A percentile compares a stretch with the other conserved stretches of the same genome.
Evolutionary conservation across 2,329 filamentous ascomycete genomes (phyloP).

Genomic region (Didymella pinodella): DNA sequence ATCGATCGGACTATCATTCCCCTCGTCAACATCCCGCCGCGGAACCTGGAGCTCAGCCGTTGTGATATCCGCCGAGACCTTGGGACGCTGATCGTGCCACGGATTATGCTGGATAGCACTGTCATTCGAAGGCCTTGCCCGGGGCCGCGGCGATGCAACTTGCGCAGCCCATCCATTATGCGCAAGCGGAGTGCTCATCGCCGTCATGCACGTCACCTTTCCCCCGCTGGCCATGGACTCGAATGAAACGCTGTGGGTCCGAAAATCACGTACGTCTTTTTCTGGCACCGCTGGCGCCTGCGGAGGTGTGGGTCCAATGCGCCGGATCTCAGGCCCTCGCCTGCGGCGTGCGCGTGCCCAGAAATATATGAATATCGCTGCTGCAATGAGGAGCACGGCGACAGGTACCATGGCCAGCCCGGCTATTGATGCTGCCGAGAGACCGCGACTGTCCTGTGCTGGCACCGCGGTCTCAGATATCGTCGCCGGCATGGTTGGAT

Average conservation of each 20-base stretch:
- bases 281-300: conserved; percentile 23
- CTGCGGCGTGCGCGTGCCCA: conserved; percentile 28
- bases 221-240: conserved; percentile 25
- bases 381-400: conserved; percentile 24
- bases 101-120: conserved; percentile 11
- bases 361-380: conserved; percentile 30
- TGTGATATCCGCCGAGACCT: conserved; percentile 10
- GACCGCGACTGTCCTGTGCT: conserved; percentile 12
- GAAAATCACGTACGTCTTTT: conserved; percentile 18
- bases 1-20: conserved; percentile 41
- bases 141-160: not conserved
- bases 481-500: conserved; percentile 5
- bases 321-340: conserved; percentile 3
- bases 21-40: not conserved
- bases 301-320: conserved; percentile 6
- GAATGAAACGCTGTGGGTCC: conserved; percentile 17
- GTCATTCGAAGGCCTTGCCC: not conserved
- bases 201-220: conserved; percentile 32
- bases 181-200: conserved; percentile 26
- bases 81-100: conserved; percentile 9
- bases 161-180: conserved; percentile 5
- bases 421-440: conserved; percentile 25
- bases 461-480: conserved; percentile 1
- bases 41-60: conserved; percentile 1
- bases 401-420: conserved; percentile 40